Percentiles rank a stretch among this genome's conserved stretches.
Evolutionary conservation across 2,329 filamentous ascomycete genomes (phyloP).

Genomic region (Botrytis aclada): DNA sequence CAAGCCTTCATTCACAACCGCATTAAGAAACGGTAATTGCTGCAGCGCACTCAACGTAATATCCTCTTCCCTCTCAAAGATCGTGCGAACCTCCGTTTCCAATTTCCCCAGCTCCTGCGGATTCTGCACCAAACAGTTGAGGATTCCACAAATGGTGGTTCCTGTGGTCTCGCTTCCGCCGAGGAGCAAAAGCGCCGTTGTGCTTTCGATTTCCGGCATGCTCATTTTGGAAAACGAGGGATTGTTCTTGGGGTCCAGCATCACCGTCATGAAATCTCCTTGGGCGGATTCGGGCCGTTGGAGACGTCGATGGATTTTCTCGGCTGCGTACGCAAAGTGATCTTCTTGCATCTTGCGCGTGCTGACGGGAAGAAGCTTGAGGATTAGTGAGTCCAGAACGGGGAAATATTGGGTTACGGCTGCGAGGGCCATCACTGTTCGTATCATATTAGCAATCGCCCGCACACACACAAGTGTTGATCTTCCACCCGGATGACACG

Average conservation of each 20-base stretch:
- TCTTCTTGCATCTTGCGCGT: neutral
- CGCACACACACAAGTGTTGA: neutral
- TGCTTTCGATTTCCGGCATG: neutral
- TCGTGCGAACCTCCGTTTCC: neutral
- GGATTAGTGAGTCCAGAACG: neutral
- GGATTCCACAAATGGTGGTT: neutral
- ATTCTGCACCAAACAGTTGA: neutral
- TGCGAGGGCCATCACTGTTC: neutral
- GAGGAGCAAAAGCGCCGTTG: neutral
- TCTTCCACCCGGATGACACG: fast-evolving
- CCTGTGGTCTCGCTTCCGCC: neutral
- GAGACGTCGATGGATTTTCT: neutral
- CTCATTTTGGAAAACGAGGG: neutral
- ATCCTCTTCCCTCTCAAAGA: neutral
- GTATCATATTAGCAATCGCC: neutral
- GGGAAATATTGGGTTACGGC: neutral
- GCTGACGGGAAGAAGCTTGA: neutral
- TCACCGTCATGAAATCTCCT: neutral
- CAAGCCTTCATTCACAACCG: neutral
- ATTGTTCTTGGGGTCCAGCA: neutral
- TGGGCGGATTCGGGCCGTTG: neutral
- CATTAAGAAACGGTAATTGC: neutral
- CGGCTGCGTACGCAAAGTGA: neutral
- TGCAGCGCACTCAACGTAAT: neutral
- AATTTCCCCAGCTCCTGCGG: neutral